A percentile compares a stretch with the other conserved stretches of the same genome.
These are phyloP conservation scores for Silene uniflora DNA, from an alignment of 148 eudicot genomes.

Conservation along the genomic window DNA sequence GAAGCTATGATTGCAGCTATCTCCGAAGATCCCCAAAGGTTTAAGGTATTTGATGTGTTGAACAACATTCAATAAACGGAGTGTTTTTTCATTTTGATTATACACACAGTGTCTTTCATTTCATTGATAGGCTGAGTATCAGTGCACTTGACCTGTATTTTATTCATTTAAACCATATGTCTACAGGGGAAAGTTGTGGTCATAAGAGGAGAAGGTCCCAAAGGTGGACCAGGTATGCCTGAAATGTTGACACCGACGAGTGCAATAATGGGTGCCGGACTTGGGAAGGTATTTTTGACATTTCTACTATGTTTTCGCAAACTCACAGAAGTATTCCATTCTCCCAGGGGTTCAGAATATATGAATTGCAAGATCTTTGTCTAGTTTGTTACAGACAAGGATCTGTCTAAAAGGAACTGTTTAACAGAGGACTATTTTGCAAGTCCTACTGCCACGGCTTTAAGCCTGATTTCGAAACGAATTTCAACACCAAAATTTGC, in stretches of 20 bases:
- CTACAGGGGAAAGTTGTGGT: conserved; percentile 89
- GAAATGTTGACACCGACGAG: conserved; percentile 99
- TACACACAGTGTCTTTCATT: not conserved
- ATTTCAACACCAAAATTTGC: not conserved
- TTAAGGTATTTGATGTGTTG: conserved; percentile 46
- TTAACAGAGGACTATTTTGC: not conserved
- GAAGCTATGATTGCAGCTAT: conserved; percentile 89
- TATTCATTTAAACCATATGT: not conserved
- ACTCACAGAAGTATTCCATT: not conserved
- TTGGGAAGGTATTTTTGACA: conserved; percentile 63
- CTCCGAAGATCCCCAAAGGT: conserved; percentile 61
- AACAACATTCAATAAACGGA: not conserved
- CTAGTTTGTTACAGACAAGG: not conserved
- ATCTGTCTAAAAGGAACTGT: not conserved
- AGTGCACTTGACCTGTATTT: not conserved
- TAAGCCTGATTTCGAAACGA: not conserved
- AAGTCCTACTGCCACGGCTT: not conserved
- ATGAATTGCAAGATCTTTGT: not conserved
- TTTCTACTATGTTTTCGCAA: not conserved
- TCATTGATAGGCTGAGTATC: not conserved
- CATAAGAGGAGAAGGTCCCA: conserved; percentile 97
- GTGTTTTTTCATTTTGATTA: not conserved
- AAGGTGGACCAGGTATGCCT: conserved; percentile 99
- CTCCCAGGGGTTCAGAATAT: not conserved
- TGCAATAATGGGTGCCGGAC: conserved; percentile 99